Evolutionary conservation across 805 yeast genomes (phyloP), one percentile per base, ranked within the genome.

Genomic region (Clavispora carvajalis): DNA sequence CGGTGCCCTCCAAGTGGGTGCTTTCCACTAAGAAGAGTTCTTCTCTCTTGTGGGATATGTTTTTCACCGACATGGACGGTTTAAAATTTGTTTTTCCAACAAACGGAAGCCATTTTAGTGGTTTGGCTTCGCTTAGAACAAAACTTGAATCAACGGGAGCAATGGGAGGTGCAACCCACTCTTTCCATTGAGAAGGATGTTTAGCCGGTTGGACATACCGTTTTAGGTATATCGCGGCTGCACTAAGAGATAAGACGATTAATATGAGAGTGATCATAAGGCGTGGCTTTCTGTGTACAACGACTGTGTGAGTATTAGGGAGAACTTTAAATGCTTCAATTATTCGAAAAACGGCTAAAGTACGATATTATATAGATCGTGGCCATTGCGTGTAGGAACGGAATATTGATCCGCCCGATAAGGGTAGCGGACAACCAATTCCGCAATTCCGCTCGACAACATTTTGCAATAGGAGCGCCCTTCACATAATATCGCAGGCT

Each of bases 11-110:
- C 38, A 67, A 50, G 52, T 83, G 84, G 0, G 83, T 75, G 33
- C 79, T 61, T 43, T 85, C 93, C 3, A 85, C 57, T 23, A 77
- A 60, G 18, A 85, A 63, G 76, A 82, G 76, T 29, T 82, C 81
- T 31, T 72, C 68, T 2, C 79, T 60, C 2, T 56, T 46, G n/a
- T 52, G 41, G 5, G 58, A 47, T 17, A 67, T 41, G 42, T 61
- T 61, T 13, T 49, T 51, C 26, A 66, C 51, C 4, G 59, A 67
- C 67, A 67, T 59, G 9, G 62, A 55, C 3, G 64, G 62, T 28
- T 59, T 62, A 46, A 62, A 63, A 51, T 60, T 61, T 30, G 50
- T 56, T 41, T 67, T 66, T 7, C 63, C 63, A 8, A 48, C 60
- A 47, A 67, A 67, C 1, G 72, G 71, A 18, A 71, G 56, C 10